These are phyloP conservation scores for Blumeria graminis DNA, from an alignment of 2,329 filamentous ascomycete species.

Conservation along the genomic window DNA sequence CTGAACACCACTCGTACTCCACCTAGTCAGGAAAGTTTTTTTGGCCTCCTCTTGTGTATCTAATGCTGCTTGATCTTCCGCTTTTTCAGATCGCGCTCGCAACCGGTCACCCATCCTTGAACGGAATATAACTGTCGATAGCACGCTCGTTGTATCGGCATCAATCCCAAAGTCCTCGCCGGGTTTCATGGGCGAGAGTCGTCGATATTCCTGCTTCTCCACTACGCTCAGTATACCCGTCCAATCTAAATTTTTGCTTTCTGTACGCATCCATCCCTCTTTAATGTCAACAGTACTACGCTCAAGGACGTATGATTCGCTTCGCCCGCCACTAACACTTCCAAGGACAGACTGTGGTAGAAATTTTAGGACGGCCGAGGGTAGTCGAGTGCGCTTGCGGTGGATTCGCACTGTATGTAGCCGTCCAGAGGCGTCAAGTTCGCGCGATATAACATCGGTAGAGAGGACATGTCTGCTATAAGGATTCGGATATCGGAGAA, in stretches of 20 bases:
- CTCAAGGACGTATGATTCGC: constrained; percentile 57
- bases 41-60: constrained; percentile 22
- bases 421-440: constrained; percentile 51
- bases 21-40: constrained; percentile 27
- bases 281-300: constrained; percentile 55
- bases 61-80: constrained; percentile 17
- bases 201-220: constrained; percentile 46
- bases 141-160: constrained; percentile 33
- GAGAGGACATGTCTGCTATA: constrained; percentile 64
- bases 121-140: constrained; percentile 49
- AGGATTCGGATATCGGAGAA: constrained; percentile 70
- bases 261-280: constrained; percentile 62
- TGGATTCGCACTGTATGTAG: constrained; percentile 60
- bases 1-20: constrained; percentile 49
- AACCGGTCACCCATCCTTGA: constrained; percentile 44
- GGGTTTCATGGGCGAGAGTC: constrained; percentile 7
- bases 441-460: constrained; percentile 56
- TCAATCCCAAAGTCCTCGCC: constrained; percentile 10
- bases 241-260: constrained; percentile 62
- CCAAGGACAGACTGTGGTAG: constrained; percentile 36
- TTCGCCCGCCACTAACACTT: constrained; percentile 31
- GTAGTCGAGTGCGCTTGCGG: constrained; percentile 59
- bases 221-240: constrained; percentile 58
- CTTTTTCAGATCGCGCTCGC: constrained; percentile 16
- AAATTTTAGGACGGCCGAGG: constrained; percentile 49